A percentile compares a stretch with the other conserved stretches of the same genome.
phyloP scores from a whole-genome alignment of 768 basidiomycete species.

The Phlebiopsis flavidoalba region DNA sequence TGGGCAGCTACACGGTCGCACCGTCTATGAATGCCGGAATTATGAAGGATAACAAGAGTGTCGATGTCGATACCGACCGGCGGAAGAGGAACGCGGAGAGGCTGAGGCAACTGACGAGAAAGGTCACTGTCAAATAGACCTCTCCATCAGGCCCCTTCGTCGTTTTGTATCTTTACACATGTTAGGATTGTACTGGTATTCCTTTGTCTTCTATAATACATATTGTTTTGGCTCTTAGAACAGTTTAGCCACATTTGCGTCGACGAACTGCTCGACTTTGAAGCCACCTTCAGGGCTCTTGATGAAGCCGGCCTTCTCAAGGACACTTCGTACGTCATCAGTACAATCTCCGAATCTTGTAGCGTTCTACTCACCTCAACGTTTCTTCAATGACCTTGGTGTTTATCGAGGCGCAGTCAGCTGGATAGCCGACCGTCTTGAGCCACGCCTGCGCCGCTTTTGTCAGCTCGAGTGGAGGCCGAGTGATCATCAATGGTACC shows the following conservation, averaged over 20 bases:
- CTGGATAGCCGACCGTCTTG: constrained; percentile 69
- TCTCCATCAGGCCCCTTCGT: not conserved
- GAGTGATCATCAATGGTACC: constrained; percentile 32
- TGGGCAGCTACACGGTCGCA: constrained; percentile 78
- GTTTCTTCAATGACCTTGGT: constrained; percentile 65
- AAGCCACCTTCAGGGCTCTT: constrained; percentile 51
- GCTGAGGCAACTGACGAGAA: constrained; percentile 56
- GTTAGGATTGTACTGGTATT: constrained; percentile 3
- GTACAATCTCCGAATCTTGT: constrained; percentile 1
- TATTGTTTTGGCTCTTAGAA: constrained; percentile 25
- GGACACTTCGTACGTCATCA: constrained; percentile 39
- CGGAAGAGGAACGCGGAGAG: constrained; percentile 73
- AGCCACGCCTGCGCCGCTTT: constrained; percentile 63
- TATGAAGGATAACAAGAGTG: constrained; percentile 46
- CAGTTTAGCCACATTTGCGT: constrained; percentile 46
- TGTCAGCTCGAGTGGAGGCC: not conserved
- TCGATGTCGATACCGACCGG: constrained; percentile 70
- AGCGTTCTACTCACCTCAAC: constrained; percentile 45
- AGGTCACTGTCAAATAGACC: constrained; percentile 27
- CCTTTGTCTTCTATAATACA: constrained; percentile 1
- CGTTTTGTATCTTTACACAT: not conserved
- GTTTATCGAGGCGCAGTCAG: constrained; percentile 59
- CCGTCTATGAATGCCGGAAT: constrained; percentile 55
- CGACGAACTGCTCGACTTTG: constrained; percentile 51
- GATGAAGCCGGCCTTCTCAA: constrained; percentile 75